Evolutionary conservation across 2,329 filamentous ascomycete species (phyloP).

Genomic region (Penicillium aurantiogriseum): DNA sequence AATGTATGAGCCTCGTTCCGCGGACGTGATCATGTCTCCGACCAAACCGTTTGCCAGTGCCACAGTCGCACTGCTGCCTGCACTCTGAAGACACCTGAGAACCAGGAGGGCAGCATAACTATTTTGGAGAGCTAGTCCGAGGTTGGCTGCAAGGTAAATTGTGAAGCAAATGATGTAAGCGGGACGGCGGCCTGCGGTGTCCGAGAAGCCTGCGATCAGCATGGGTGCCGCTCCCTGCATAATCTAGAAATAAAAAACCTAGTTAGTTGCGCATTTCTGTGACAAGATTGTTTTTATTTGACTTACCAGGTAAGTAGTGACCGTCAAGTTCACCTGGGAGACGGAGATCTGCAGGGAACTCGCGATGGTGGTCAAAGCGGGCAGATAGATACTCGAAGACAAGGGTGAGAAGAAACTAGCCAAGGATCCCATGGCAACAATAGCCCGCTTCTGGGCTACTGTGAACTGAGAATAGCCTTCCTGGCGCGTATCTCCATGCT

Average conservation of each 20-base stretch:
- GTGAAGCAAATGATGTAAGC: conserved; percentile 53
- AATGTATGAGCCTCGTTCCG: conserved; percentile 60
- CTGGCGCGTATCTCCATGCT: not conserved
- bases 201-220: conserved; percentile 61
- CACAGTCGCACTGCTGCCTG: conserved; percentile 48
- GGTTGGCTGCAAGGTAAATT: conserved; percentile 58
- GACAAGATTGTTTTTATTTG: not conserved
- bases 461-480: conserved; percentile 20
- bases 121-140: conserved; percentile 59
- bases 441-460: conserved; percentile 22
- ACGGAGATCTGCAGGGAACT: conserved; percentile 42
- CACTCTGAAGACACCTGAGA: conserved; percentile 21
- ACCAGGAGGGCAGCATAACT: conserved; percentile 45
- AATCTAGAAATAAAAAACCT: conserved; percentile 9
- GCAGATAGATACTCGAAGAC: conserved; percentile 39
- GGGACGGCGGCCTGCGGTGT: conserved; percentile 58
- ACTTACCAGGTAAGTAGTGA: conserved; percentile 51
- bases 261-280: not conserved
- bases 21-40: conserved; percentile 47
- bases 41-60: conserved; percentile 70
- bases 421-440: conserved; percentile 25
- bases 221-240: conserved; percentile 31
- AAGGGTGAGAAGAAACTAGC: conserved; percentile 34
- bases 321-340: conserved; percentile 50
- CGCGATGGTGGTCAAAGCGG: conserved; percentile 38